Base-by-base conservation (phyloP, 768 basidiomycete species). In the Leccinum imitatum region DNA sequence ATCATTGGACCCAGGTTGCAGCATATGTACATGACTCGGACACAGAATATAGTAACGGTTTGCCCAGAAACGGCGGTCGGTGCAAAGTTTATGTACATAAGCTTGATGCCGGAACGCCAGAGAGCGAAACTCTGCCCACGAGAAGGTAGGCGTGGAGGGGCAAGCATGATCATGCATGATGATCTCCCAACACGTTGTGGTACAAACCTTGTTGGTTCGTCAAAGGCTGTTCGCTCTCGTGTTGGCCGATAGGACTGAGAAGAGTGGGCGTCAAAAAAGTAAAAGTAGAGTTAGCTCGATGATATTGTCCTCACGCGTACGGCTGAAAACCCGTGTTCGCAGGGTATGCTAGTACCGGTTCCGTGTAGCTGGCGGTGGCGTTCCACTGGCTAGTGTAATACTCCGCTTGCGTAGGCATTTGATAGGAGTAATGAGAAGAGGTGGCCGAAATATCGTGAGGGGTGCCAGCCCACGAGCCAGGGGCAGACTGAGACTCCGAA, bases 261-360 rank as follows among this genome's bases (percentile, higher is more conserved):
- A 60, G 31, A 62, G 3, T 25, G 44, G 4, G 53, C 27, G 59
- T 67, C 14, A 61, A 33, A 51, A 27, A 23, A 14, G 33, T 14
- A 35, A 35, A 35, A 41, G 30, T 23, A 17, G 25, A 33, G 19
- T 14, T 25, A 15, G 13, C 19, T 27, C 41, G 39, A 23, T 11
- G 41, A 33, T 25, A 30, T 8, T 31, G 14, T 19, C 44, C 66
- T 59, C 53, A 71, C 70, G 52, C 64, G 53, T 53, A 71, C 66
- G 50, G 4, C 27, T 50, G 59, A 25, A 58, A 56, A 23, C 33
- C 44, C 59, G 17, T 21, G 30, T 57, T 50, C 25, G 50, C n/a
- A 53, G 65, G 50, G 48, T 63, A 62, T 50, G 14, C 54, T 46
- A n/a, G n/a, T n/a, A 13, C 13, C 14, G 57, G 25, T 17, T 33